Percentiles rank a stretch among this genome's conserved stretches.
Evolutionary conservation across 305 asterid species (phyloP).

Genomic region (Striga hermonthica): DNA sequence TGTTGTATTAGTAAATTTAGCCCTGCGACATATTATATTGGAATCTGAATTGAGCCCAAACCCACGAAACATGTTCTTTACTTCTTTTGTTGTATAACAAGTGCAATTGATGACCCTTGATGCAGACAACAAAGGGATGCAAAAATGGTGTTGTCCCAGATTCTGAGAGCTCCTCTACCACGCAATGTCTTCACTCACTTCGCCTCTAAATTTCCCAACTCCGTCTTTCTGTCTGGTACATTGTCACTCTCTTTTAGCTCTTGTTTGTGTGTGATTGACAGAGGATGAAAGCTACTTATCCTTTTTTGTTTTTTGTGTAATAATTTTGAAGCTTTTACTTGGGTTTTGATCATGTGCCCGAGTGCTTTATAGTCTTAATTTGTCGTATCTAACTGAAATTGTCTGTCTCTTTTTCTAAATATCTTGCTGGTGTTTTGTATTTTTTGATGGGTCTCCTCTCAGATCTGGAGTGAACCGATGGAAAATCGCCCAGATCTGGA

Average conservation of each 20-base stretch:
- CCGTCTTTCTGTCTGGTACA: slow-evolving; percentile 42
- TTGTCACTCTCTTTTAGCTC: slow-evolving; percentile 2
- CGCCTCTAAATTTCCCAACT: slow-evolving; percentile 33
- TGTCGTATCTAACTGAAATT: slow-evolving; percentile 9
- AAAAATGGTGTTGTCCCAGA: slow-evolving; percentile 52
- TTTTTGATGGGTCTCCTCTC: no score
- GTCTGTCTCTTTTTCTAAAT: background rate
- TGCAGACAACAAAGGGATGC: slow-evolving; percentile 21
- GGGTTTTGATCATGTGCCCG: background rate
- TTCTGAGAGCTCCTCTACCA: slow-evolving; percentile 46
- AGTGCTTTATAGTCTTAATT: slow-evolving; percentile 23
- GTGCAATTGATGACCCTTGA: background rate
- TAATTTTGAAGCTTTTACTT: slow-evolving; percentile 1
- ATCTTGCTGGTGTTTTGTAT: background rate
- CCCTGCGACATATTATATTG: no score
- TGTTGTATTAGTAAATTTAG: no score
- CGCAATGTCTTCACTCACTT: slow-evolving; percentile 36
- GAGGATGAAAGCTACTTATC: background rate
- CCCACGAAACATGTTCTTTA: background rate
- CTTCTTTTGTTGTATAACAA: background rate
- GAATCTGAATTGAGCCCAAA: background rate
- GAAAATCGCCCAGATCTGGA: no score
- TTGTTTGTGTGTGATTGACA: background rate
- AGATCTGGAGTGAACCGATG: no score
- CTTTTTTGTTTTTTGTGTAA: background rate